Conservation (phyloP, 257 asterid genomes). For the Ajuga chamaepitys region DNA sequence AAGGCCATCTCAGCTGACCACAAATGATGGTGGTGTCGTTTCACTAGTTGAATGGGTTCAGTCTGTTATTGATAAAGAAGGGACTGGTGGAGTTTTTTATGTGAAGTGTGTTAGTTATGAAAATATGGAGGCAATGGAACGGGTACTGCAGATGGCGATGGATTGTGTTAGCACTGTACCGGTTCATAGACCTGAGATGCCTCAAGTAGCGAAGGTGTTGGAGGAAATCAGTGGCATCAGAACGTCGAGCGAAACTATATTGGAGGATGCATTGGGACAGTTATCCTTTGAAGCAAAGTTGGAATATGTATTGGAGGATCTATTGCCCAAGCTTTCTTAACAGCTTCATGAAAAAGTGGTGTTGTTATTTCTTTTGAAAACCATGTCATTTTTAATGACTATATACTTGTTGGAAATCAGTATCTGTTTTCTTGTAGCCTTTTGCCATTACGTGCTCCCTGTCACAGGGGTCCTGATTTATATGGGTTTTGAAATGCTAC, state of each 20-base stretch:
- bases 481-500: no score
- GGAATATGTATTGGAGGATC: conserved; percentile 2
- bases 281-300: neutral
- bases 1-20: neutral
- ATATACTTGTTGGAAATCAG: no score
- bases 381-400: no score
- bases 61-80: neutral
- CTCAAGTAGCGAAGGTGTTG: conserved; percentile 14
- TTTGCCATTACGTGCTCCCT: no score
- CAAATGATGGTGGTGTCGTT: neutral
- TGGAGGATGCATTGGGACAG: no score
- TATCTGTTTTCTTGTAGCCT: no score
- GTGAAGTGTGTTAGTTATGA: neutral
- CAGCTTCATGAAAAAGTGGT: no score
- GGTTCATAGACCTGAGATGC: conserved; percentile 8
- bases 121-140: neutral
- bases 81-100: conserved; percentile 1
- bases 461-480: no score
- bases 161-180: conserved; percentile 7
- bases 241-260: neutral
- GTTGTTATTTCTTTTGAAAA: no score
- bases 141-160: conserved; percentile 7
- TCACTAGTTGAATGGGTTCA: conserved; percentile 1
- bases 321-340: conserved; percentile 1
- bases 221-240: conserved; percentile 13